Base-by-base conservation (phyloP, 2,329 filamentous ascomycete genomes). In the Penicillium brevicompactum region DNA sequence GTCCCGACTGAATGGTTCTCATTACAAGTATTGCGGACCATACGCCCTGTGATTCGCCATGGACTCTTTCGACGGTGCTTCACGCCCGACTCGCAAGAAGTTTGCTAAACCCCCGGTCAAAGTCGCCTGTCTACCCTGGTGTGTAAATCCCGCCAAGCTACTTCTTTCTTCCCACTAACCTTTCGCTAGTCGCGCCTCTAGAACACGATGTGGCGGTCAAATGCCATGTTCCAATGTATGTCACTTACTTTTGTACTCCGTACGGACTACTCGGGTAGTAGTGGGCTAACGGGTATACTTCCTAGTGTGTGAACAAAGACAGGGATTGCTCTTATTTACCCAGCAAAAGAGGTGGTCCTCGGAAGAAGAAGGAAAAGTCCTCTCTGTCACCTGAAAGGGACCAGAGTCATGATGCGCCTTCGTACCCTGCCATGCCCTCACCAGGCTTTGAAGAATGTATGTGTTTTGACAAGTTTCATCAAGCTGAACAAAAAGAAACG, bases 61-160 rank as follows among this genome's bases (percentile, higher is more conserved):
- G 63, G 47, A 60, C 42, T 52, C 55, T 14, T 63, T 67, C 52
- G 58, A 63, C 59, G 62, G 61, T 53, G 58, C 59, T 31, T 63
- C 24, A 65, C 62, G 51, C 66, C 69, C 70, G 58, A 62, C 69
- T 58, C 71, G 73, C 60, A 76, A 73, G 69, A 77, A 76, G 65
- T 77, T 77, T 57, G 71, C 73, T 47, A 76, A 76, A 68, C 75
- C 75, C 21, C 75, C 75, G 40, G 75, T 77, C 32, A 77, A 77
- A 63, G 73, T 77, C 64, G 75, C 75, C 42, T 77, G 74, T 68
- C 62, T 77, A 53, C 64, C 75, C 51, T 77, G 75, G 75, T 77
- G 66, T 67, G 72, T 61, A 50, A 37, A 45, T 40, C 22, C 34
- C 32, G 46, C 21, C 18, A 34, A 34, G 11, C 1, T 11, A 11